Evolutionary conservation across 2,329 filamentous ascomycete genomes (phyloP).

Genomic region (Uncinocarpus reesii): DNA sequence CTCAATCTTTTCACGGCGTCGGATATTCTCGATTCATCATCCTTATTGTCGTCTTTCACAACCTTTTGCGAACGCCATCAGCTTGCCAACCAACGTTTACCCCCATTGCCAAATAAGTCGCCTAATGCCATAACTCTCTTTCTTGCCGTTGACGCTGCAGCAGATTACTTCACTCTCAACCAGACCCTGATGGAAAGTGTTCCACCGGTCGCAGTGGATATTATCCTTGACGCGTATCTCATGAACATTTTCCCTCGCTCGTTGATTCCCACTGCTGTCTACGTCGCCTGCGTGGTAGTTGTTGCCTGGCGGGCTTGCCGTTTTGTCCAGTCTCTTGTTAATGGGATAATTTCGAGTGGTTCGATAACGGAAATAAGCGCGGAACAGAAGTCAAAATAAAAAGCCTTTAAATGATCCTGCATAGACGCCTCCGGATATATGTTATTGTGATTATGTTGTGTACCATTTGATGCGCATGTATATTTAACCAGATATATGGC

Average conservation of each 20-base stretch:
- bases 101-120: not conserved
- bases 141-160: constrained; percentile 62
- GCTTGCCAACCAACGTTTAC: constrained; percentile 1
- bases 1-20: constrained; percentile 55
- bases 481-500: too few relatives aligned
- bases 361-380: not conserved
- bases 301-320: constrained; percentile 43
- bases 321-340: constrained; percentile 28
- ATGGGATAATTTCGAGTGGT: not conserved
- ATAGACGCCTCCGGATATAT: not conserved
- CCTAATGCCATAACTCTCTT: constrained; percentile 48
- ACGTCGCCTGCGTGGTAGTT: constrained; percentile 53
- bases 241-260: constrained; percentile 70
- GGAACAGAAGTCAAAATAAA: constrained; percentile 1
- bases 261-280: constrained; percentile 59
- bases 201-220: constrained; percentile 64
- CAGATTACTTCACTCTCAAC: constrained; percentile 76
- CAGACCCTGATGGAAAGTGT: constrained; percentile 62
- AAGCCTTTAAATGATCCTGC: not conserved
- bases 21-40: constrained; percentile 51
- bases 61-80: not conserved
- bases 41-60: constrained; percentile 48
- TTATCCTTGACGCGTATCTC: constrained; percentile 77
- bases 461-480: too few relatives aligned
- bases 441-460: not conserved